Evolutionary conservation across 2,329 filamentous ascomycete genomes (phyloP), one percentile per base, ranked within the genome.

Genomic region (Byssothecium circinans): DNA sequence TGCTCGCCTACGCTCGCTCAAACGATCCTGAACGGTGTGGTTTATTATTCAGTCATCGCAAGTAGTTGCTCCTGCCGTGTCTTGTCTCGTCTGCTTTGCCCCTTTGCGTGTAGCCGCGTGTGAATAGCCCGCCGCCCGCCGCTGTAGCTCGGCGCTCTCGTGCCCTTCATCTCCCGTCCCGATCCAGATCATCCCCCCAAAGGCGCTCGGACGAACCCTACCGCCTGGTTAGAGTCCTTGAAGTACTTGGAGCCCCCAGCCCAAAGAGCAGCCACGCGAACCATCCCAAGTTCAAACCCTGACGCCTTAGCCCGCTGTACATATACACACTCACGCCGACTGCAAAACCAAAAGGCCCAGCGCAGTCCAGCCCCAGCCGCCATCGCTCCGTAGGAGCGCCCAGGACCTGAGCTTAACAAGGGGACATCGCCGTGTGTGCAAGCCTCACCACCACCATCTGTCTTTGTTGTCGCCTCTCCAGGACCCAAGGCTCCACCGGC

Each of bases 371-470:
- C 74, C 73, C 68, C 67, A 63, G 70, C 65, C 67, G 73, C 74
- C 74, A 71, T 74, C 68, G 68, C 67, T 68, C 60, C 65, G 55
- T 70, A 65, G 67, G 12, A 63, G 66, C 71, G 68, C 61, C 72
- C 73, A 71, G 68, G 65, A 70, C 68, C 68, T 70, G 70, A 74
- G 72, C 73, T 75, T 76, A 75, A 76, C 74, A 75, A 74, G 74
- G 72, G 58, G 58, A 35, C 74, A 77, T 76, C 75, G 74, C 70
- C 74, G 65, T 68, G 53, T 54, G 60, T 64, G 55, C 61, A 58
- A 64, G 66, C 65, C 65, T 65, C 63, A 61, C 62, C 64, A 65
- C 60, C 67, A 64, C 67, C 63, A 65, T 50, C 52, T 37, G 19
- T 54, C 53, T 57, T 52, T 52, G 56, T 51, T 52, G 53, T 57